Base-by-base conservation (phyloP, 1,284 basidiomycete species). In the Cystobasidium pallidum region DNA sequence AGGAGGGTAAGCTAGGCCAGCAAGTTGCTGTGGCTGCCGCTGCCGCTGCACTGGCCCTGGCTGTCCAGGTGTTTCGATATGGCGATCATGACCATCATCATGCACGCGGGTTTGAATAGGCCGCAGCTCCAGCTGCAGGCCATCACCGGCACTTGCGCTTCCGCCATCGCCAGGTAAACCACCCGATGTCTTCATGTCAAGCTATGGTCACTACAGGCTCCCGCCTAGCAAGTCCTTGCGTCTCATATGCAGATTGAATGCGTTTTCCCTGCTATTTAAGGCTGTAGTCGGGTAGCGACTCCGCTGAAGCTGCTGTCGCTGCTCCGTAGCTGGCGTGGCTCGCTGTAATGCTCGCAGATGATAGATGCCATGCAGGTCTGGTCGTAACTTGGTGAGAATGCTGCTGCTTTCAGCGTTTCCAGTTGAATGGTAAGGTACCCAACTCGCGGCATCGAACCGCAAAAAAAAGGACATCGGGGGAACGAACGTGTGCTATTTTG, bases 251-350 rank as follows among this genome's bases (percentile, higher is more conserved):
- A 26, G 15, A 19, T 6, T n/a, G n/a, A n/a, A 11, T 11, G 36
- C 10, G 4, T n/a, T 21, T n/a, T n/a, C 19, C 19, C 11, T 17
- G 2, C 19, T 10, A 2, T 17, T 36, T 57, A 57, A 36, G 54
- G 54, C 54, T 57, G 54, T n/a, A 57, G 54, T 19, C 54, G 54
- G 36, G 54, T 57, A 57, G 32, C 54, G 54, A 57, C 30, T 36
- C 32, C 30, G 54, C 30, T 36, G 54, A 32, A n/a, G 28, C 28
- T 57, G 54, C 54, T 57, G 11, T 57, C 32, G 54, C 54, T 57
- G 54, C 54, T 57, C 19, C 54, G n/a, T 51, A 26, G 49, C 49
- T 51, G 49, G 49, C 49, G 49, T 51, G 49, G 49, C 49, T 51
- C 49, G 49, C 49, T 51, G 49, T 51, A 24, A 26, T 51, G 24